Conservation (phyloP, 306 rosid genomes). For the Arachis stenosperma region DNA sequence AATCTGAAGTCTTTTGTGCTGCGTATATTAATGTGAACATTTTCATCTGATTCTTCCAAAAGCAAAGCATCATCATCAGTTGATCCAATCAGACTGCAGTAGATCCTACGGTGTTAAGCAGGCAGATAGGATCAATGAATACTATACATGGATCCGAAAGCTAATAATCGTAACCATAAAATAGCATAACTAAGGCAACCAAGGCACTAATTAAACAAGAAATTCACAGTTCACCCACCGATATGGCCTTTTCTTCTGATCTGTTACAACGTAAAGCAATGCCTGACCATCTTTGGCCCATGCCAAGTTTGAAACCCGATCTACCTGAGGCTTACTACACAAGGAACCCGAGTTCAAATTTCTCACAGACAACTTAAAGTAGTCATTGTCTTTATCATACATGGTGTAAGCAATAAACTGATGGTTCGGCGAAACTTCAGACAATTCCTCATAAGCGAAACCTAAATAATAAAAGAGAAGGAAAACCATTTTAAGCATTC, state of each 20-base stretch:
- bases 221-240: slow-evolving; percentile 51
- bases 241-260: slow-evolving; percentile 76
- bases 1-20: slow-evolving; percentile 84
- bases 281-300: slow-evolving; percentile 92
- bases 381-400: slow-evolving; percentile 89
- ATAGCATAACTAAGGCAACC: not conserved
- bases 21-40: slow-evolving; percentile 60
- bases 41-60: slow-evolving; percentile 76
- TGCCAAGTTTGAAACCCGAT: slow-evolving; percentile 80
- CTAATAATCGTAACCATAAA: slow-evolving; percentile 22
- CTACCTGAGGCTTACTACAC: slow-evolving; percentile 88
- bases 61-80: slow-evolving; percentile 82
- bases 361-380: slow-evolving; percentile 77
- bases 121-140: slow-evolving; percentile 16
- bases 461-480: slow-evolving; percentile 51
- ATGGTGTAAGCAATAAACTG: slow-evolving; percentile 86
- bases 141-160: slow-evolving; percentile 5
- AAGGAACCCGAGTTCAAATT: slow-evolving; percentile 90
- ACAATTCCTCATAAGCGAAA: slow-evolving; percentile 88
- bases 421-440: slow-evolving; percentile 86
- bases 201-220: not conserved
- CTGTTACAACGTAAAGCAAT: slow-evolving; percentile 84
- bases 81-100: slow-evolving; percentile 85
- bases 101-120: slow-evolving; percentile 54
- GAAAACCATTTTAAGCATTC: slow-evolving; percentile 19